phyloP scores from a whole-genome alignment of 352 stramenopile genomes.

The Phytophthora niederhauseri region DNA sequence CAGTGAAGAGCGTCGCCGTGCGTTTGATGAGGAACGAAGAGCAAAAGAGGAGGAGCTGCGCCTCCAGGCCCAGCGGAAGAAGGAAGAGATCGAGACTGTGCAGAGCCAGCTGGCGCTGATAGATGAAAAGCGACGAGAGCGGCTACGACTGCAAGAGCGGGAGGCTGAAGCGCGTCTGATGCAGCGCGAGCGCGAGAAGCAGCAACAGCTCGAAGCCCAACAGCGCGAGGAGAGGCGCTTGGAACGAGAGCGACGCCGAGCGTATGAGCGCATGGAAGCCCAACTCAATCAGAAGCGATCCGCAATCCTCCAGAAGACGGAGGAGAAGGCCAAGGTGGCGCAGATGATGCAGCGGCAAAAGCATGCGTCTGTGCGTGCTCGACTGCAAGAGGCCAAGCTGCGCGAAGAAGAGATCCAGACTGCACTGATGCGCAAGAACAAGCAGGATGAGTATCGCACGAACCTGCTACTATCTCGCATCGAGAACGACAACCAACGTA shows the following conservation, averaged over 20 bases:
- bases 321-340: slow-evolving; percentile 61
- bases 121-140: slow-evolving; percentile 57
- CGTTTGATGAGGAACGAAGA: slow-evolving; percentile 52
- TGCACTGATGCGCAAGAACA: slow-evolving; percentile 59
- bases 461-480: slow-evolving; percentile 68
- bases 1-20: slow-evolving; percentile 57
- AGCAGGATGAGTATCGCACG: slow-evolving; percentile 65
- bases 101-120: slow-evolving; percentile 63
- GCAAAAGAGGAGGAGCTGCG: slow-evolving; percentile 57
- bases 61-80: slow-evolving; percentile 52
- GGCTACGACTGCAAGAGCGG: slow-evolving; percentile 55
- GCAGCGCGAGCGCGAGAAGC: slow-evolving; percentile 55
- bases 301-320: slow-evolving; percentile 44
- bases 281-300: slow-evolving; percentile 54
- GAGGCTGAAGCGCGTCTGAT: slow-evolving; percentile 49
- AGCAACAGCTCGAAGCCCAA: slow-evolving; percentile 53
- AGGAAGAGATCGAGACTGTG: slow-evolving; percentile 65
- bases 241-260: slow-evolving; percentile 53
- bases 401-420: slow-evolving; percentile 82
- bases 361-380: slow-evolving; percentile 45
- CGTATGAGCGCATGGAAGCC: slow-evolving; percentile 71
- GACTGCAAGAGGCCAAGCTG: slow-evolving; percentile 74
- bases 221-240: slow-evolving; percentile 54
- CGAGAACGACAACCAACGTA: slow-evolving; percentile 64
- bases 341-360: slow-evolving; percentile 64